These are phyloP conservation scores for Ceratobasidium sp. DNA, from an alignment of 1,284 basidiomycete species.

Conservation along the genomic window DNA sequence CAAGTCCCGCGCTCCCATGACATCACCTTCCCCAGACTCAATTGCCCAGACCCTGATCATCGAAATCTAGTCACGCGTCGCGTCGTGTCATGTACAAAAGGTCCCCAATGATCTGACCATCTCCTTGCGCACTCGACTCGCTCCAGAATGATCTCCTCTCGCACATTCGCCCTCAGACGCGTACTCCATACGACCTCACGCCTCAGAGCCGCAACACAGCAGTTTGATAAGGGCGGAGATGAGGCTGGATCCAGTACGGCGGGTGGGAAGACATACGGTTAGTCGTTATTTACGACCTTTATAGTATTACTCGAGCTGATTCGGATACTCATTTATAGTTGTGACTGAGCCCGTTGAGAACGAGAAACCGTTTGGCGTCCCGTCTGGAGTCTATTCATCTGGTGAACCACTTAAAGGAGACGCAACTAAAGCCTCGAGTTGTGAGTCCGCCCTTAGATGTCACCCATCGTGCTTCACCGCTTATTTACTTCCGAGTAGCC, in stretches of 20 bases:
- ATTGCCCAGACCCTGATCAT: not conserved
- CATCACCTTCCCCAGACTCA: constrained; percentile 16
- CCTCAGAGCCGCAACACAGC: constrained; percentile 13
- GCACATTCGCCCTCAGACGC: constrained; percentile 13
- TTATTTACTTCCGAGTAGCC: not conserved
- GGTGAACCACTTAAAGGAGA: constrained; percentile 28
- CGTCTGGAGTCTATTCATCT: constrained; percentile 31
- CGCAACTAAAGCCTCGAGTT: constrained; percentile 27
- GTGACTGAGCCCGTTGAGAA: constrained; percentile 37
- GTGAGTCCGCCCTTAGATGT: no score
- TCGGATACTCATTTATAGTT: not conserved
- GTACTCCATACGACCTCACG: constrained; percentile 20
- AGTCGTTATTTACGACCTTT: not conserved
- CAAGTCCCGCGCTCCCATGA: not conserved
- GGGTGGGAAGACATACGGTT: constrained; percentile 29
- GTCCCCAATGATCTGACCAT: not conserved
- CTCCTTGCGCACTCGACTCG: not conserved
- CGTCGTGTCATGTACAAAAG: not conserved
- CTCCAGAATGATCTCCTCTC: constrained; percentile 15
- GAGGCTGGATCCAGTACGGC: not conserved
- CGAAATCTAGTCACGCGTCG: not conserved
- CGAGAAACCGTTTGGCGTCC: constrained; percentile 39
- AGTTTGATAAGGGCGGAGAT: constrained; percentile 33
- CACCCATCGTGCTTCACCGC: not conserved
- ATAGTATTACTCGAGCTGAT: not conserved